Conservation (phyloP, 306 rosid species). For the Astragalus glycyphyllos region DNA sequence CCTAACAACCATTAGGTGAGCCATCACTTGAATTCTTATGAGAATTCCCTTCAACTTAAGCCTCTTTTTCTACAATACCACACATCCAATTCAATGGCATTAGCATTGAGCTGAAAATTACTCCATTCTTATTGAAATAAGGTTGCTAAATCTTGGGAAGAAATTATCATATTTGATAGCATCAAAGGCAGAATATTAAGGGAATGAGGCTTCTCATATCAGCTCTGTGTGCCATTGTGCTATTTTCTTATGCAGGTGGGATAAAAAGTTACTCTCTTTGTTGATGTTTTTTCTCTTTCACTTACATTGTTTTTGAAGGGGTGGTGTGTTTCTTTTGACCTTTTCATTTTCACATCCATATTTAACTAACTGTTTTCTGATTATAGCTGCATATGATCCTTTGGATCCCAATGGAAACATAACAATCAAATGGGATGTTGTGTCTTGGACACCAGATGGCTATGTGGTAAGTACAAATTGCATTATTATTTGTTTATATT, state of each 20-base stretch:
- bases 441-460: slow-evolving; percentile 98
- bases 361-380: slow-evolving; percentile 38
- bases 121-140: slow-evolving; percentile 34
- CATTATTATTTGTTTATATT: slow-evolving; percentile 13
- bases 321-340: not conserved
- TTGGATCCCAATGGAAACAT: slow-evolving; percentile 95
- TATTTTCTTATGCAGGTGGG: slow-evolving; percentile 69
- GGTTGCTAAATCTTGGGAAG: slow-evolving; percentile 17
- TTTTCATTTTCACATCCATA: not conserved
- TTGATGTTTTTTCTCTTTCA: slow-evolving; percentile 6
- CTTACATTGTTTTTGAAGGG: not conserved
- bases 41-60: slow-evolving; percentile 26
- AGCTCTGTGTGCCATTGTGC: slow-evolving; percentile 50
- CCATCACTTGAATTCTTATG: slow-evolving; percentile 46
- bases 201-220: slow-evolving; percentile 62
- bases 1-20: slow-evolving; percentile 71
- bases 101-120: slow-evolving; percentile 40
- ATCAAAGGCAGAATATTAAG: slow-evolving; percentile 34
- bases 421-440: slow-evolving; percentile 89
- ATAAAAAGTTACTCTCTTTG: not conserved
- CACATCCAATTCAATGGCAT: slow-evolving; percentile 28
- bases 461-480: slow-evolving; percentile 69
- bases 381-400: slow-evolving; percentile 86
- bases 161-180: slow-evolving; percentile 21
- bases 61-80: slow-evolving; percentile 43